A percentile compares a stretch with the other conserved stretches of the same genome.
Evolutionary conservation across 179 eudicot genomes (phyloP).

Genomic region (Carnegiea gigantea): DNA sequence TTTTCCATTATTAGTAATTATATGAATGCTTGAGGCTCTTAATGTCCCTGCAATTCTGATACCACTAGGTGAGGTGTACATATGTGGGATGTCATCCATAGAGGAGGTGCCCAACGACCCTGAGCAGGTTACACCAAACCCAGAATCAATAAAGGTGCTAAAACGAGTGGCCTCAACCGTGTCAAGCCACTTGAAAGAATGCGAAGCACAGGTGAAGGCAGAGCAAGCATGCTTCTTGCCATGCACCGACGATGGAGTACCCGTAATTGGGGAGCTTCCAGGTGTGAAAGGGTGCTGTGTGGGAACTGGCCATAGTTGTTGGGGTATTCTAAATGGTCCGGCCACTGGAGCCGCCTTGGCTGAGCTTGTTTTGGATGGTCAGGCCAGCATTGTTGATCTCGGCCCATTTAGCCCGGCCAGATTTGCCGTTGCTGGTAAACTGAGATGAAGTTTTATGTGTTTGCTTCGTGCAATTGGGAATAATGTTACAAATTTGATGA

Average conservation of each 20-base stretch:
- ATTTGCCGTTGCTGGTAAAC: slow-evolving; percentile 31
- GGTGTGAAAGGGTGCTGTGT: slow-evolving; percentile 73
- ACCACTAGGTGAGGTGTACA: slow-evolving; percentile 74
- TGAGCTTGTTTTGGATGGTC: slow-evolving; percentile 73
- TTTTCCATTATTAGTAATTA: too few relatives aligned
- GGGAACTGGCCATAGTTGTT: slow-evolving; percentile 84
- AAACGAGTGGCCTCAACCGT: slow-evolving; percentile 67
- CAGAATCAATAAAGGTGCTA: slow-evolving; percentile 63
- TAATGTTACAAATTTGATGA: background rate
- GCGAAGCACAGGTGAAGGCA: slow-evolving; percentile 58
- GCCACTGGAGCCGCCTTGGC: slow-evolving; percentile 91
- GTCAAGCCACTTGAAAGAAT: slow-evolving; percentile 66
- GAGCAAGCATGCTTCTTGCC: slow-evolving; percentile 96
- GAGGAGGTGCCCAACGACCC: slow-evolving; percentile 80
- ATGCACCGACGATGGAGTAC: slow-evolving; percentile 65
- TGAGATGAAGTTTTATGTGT: slow-evolving; percentile 6
- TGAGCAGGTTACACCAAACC: slow-evolving; percentile 53
- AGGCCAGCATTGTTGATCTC: slow-evolving; percentile 56
- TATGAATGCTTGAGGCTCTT: too few relatives aligned
- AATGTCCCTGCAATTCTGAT: background rate
- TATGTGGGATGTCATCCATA: slow-evolving; percentile 76
- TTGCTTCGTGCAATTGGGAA: background rate
- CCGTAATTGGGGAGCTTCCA: slow-evolving; percentile 76
- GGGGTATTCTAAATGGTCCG: slow-evolving; percentile 92
- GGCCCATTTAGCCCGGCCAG: slow-evolving; percentile 57